Evolutionary conservation across 177 flowering plant genomes (phyloP).

Genomic region (Vitis hybrid): DNA sequence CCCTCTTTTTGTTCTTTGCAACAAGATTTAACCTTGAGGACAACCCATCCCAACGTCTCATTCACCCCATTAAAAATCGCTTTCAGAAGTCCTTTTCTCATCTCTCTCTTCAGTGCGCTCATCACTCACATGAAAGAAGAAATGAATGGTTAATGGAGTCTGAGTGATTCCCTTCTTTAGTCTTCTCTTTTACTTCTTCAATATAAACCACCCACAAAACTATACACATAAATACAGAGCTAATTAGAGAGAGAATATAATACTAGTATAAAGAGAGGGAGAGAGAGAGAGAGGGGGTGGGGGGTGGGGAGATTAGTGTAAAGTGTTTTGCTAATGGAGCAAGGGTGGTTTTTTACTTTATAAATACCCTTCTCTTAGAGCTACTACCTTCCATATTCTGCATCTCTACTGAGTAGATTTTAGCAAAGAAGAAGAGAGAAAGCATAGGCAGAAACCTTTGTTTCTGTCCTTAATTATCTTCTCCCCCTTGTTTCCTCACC

Average conservation of each 20-base stretch:
- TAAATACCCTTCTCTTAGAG: constrained; percentile 30
- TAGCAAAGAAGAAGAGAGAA: constrained; percentile 11
- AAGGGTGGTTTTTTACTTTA: constrained; percentile 31
- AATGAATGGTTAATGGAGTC: constrained; percentile 18
- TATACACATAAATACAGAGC: no score
- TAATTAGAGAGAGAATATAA: neutral
- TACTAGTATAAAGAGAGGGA: neutral
- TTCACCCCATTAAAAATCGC: constrained; percentile 32
- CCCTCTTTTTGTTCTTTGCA: constrained; percentile 3
- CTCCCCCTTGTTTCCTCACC: constrained; percentile 18
- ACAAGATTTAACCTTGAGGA: constrained; percentile 8
- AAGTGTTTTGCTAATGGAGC: constrained; percentile 11
- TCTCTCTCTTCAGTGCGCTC: constrained; percentile 9
- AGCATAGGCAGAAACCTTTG: constrained; percentile 12
- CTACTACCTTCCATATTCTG: constrained; percentile 42
- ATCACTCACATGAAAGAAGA: constrained; percentile 8
- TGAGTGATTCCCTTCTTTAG: constrained; percentile 24
- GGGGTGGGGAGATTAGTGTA: neutral
- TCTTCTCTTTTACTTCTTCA: constrained; percentile 19
- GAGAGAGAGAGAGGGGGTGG: neutral
- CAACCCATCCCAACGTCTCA: constrained; percentile 28
- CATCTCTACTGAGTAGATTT: constrained; percentile 20
- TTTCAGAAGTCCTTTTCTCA: constrained; percentile 29
- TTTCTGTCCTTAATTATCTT: constrained; percentile 15
- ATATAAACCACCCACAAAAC: neutral